Evolutionary conservation across 805 yeast species (phyloP).

Genomic region (Kuraishia piskuri): DNA sequence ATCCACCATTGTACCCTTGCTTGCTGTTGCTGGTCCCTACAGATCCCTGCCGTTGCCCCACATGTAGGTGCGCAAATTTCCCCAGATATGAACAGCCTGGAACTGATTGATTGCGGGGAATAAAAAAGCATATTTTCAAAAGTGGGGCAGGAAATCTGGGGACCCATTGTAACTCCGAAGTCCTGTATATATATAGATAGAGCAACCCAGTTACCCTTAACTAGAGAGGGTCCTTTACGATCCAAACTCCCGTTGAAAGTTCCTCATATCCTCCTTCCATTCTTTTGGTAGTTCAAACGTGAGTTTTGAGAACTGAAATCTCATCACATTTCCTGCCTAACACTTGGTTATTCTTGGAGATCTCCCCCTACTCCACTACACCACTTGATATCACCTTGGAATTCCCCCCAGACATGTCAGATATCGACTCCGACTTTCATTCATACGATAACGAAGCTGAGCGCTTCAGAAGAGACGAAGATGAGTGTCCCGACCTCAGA

Average conservation of each 20-base stretch:
- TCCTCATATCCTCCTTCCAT: too few species aligned
- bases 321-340: not conserved
- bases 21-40: not conserved
- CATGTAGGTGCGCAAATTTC: not conserved
- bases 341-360: too few species aligned
- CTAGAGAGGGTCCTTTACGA: too few species aligned
- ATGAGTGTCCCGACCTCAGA: constrained; percentile 20
- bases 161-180: not conserved
- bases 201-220: too few species aligned
- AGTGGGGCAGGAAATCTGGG: not conserved
- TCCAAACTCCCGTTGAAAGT: too few species aligned
- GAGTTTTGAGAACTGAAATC: not conserved
- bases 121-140: not conserved
- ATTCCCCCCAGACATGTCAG: not conserved
- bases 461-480: not conserved
- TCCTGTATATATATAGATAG: too few species aligned
- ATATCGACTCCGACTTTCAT: not conserved
- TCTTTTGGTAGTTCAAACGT: not conserved
- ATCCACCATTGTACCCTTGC: not conserved
- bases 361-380: too few species aligned
- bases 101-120: not conserved
- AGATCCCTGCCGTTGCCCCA: not conserved
- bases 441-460: not conserved
- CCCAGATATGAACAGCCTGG: not conserved
- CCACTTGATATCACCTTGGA: too few species aligned